A percentile compares a stretch with the other conserved stretches of the same genome.
Conservation (phyloP, 140 eudicot species). For the Bidens hawaiensis region DNA sequence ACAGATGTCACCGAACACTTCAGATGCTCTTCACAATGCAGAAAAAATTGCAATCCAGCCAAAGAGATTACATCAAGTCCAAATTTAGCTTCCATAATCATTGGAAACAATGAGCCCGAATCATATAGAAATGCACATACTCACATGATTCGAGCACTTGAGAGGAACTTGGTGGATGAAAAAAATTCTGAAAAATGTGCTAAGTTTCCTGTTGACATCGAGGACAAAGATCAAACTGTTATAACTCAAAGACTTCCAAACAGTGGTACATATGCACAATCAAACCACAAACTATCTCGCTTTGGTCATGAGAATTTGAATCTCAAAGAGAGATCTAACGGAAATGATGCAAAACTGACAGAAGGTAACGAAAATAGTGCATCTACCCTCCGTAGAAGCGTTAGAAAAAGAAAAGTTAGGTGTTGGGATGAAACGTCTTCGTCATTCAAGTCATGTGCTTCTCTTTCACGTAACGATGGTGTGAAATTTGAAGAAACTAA, state of each 20-base stretch:
- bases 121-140: constrained; percentile 53
- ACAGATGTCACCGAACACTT: too few species aligned
- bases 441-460: constrained; percentile 24
- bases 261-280: constrained; percentile 16
- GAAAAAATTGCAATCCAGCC: constrained; percentile 14
- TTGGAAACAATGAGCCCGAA: constrained; percentile 40
- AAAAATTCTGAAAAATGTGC: background rate
- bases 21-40: constrained; percentile 19
- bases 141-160: constrained; percentile 57
- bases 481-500: constrained; percentile 22
- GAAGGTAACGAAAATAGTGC: constrained; percentile 15
- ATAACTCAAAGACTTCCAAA: constrained; percentile 15
- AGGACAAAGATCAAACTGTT: constrained; percentile 18
- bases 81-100: constrained; percentile 24
- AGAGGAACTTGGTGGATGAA: constrained; percentile 27
- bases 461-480: constrained; percentile 7
- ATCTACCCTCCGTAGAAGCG: constrained; percentile 50
- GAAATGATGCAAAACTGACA: constrained; percentile 16
- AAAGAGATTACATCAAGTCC: constrained; percentile 19
- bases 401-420: constrained; percentile 49
- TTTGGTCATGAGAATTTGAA: constrained; percentile 16
- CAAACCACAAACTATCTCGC: constrained; percentile 26
- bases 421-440: constrained; percentile 43
- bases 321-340: constrained; percentile 7
- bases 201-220: constrained; percentile 2